These are phyloP conservation scores for Kwoniella sp. DNA, from an alignment of 768 basidiomycete species.

Conservation along the genomic window DNA sequence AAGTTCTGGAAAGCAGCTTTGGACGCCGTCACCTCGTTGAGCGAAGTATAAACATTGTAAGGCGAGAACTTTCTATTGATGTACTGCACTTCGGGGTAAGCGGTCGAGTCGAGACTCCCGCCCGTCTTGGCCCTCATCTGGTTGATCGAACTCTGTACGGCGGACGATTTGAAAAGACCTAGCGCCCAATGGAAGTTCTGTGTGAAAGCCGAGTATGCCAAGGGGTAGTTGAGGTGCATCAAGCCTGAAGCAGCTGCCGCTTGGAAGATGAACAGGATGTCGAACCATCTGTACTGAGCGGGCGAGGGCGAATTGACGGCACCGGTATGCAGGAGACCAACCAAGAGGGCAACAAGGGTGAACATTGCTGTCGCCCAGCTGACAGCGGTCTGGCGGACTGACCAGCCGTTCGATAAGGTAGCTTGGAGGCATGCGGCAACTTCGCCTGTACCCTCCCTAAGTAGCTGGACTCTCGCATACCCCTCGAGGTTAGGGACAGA, in stretches of 20 bases:
- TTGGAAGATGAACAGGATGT: conserved; percentile 81
- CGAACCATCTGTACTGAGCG: conserved; percentile 75
- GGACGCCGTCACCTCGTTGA: conserved; percentile 57
- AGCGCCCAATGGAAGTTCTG: conserved; percentile 89
- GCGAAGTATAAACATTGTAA: conserved; percentile 62
- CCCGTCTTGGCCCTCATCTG: conserved; percentile 81
- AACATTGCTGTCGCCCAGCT: conserved; percentile 75
- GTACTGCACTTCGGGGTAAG: conserved; percentile 68
- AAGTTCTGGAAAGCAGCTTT: conserved; percentile 59
- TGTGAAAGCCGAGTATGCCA: conserved; percentile 75
- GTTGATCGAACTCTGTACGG: conserved; percentile 76
- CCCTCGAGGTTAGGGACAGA: conserved; percentile 89
- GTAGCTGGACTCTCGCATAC: conserved; percentile 76
- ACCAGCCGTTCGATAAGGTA: conserved; percentile 88
- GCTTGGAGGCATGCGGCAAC: conserved; percentile 88
- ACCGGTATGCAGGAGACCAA: conserved; percentile 63
- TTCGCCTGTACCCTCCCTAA: conserved; percentile 68
- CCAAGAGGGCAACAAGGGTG: conserved; percentile 58
- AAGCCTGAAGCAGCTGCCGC: conserved; percentile 75
- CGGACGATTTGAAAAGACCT: conserved; percentile 66
- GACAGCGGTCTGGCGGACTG: conserved; percentile 72
- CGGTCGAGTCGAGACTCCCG: conserved; percentile 67
- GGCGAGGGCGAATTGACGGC: conserved; percentile 58
- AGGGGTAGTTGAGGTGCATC: conserved; percentile 83
- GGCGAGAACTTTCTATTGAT: conserved; percentile 82